phyloP scores from a whole-genome alignment of 192 early-diverging fungal genomes.

The Backusella luteola region DNA sequence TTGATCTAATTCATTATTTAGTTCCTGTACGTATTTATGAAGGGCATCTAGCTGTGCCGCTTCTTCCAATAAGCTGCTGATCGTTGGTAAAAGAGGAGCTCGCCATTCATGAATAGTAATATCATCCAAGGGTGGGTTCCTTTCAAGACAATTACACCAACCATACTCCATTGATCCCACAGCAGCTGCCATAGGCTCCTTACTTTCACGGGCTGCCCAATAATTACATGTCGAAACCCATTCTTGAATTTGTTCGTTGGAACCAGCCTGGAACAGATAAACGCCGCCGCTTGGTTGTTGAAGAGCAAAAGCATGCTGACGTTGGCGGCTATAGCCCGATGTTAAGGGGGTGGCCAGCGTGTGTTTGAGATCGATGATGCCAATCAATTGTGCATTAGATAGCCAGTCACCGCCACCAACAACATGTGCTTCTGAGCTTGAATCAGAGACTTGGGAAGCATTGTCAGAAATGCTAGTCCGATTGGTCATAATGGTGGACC shows the following conservation, averaged over 20 bases:
- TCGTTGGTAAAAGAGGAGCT: constrained; percentile 43
- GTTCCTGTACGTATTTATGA: constrained; percentile 57
- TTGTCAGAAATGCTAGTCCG: constrained; percentile 12
- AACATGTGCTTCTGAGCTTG: neutral
- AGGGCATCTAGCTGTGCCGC: constrained; percentile 57
- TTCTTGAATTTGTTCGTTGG: constrained; percentile 64
- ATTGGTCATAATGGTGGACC: constrained; percentile 7
- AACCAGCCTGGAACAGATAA: constrained; percentile 83
- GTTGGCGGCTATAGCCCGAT: constrained; percentile 76
- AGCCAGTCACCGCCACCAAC: constrained; percentile 15
- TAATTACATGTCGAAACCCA: constrained; percentile 95
- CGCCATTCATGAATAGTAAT: constrained; percentile 49
- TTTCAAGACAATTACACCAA: constrained; percentile 64
- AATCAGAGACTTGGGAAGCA: neutral
- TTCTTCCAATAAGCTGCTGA: constrained; percentile 39
- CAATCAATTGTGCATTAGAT: constrained; percentile 42
- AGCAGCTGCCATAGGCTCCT: constrained; percentile 86
- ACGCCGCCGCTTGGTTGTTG: constrained; percentile 76
- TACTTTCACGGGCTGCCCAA: constrained; percentile 91
- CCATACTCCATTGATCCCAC: constrained; percentile 92
- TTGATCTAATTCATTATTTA: constrained; percentile 65
- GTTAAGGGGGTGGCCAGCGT: constrained; percentile 80
- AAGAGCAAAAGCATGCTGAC: constrained; percentile 85
- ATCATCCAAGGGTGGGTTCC: neutral
- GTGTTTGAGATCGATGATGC: constrained; percentile 69